Percentiles rank a stretch among this genome's conserved stretches.
Conservation (phyloP, 495 filamentous ascomycete species). For the Acidomyces sp. region DNA sequence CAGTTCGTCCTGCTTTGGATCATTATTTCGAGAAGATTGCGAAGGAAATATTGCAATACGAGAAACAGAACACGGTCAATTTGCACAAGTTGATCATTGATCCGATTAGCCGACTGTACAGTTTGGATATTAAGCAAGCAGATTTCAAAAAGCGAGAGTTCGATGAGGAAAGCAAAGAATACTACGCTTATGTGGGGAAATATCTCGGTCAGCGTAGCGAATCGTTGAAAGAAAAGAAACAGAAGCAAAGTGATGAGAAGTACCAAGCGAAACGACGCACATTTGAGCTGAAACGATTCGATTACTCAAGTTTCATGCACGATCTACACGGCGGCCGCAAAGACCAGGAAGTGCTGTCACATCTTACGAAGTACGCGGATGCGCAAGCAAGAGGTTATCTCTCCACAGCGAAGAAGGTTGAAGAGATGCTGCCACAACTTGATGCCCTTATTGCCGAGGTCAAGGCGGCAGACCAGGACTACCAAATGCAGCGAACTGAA, state of each 20-base stretch:
- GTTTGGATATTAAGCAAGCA: slow-evolving; percentile 92
- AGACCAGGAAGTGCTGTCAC: slow-evolving; percentile 92
- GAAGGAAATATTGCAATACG: slow-evolving; percentile 75
- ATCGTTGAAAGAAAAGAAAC: slow-evolving; percentile 92
- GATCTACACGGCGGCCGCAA: slow-evolving; percentile 95
- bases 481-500: slow-evolving; percentile 82
- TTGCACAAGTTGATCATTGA: slow-evolving; percentile 90
- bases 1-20: slow-evolving; percentile 86
- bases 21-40: slow-evolving; percentile 98
- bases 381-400: slow-evolving; percentile 76
- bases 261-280: slow-evolving; percentile 88
- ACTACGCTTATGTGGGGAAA: slow-evolving; percentile 84
- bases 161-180: slow-evolving; percentile 95
- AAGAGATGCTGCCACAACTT: slow-evolving; percentile 75
- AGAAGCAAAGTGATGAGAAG: slow-evolving; percentile 84
- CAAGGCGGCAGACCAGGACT: slow-evolving; percentile 84
- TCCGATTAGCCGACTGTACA: slow-evolving; percentile 80
- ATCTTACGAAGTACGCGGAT: slow-evolving; percentile 89
- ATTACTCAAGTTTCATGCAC: slow-evolving; percentile 99
- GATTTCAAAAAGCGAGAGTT: slow-evolving; percentile 96
- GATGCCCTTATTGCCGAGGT: slow-evolving; percentile 88
- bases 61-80: slow-evolving; percentile 68
- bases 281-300: slow-evolving; percentile 93
- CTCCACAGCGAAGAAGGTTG: slow-evolving; percentile 69
- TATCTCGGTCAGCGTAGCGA: slow-evolving; percentile 94